Base-by-base conservation (phyloP, 768 basidiomycete species). In the Calocybe gangraenosa region DNA sequence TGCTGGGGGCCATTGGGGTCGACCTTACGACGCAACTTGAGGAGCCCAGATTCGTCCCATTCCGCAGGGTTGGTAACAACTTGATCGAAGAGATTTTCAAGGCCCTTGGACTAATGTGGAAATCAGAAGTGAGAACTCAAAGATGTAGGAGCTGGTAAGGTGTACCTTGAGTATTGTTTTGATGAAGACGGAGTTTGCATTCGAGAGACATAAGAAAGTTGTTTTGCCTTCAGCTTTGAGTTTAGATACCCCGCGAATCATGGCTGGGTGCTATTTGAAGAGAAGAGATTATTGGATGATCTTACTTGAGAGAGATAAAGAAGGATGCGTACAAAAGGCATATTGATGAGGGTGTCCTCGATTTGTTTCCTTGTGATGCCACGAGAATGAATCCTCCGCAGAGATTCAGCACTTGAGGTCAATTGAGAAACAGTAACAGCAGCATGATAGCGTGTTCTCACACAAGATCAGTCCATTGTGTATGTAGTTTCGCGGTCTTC, bases 241-340 rank as follows among this genome's bases (percentile, higher is more conserved):
- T 2, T 72, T 73, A 18, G 74, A 79, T n/a, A 95, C 82, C n/a
- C 78, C 92, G 17, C 94, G 87, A 48, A 82, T 75, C 92, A 97
- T 96, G 3, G 93, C 96, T 3, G 96, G 96, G 61, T 99, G 96
- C 95, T 99, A 59, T n/a, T n/a, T n/a, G n/a, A n/a, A n/a, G n/a
- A n/a, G n/a, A n/a, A n/a, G n/a, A 3, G 34, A 5, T 11, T 23
- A 10, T 21, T 13, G n/a, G 37, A 21, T 21, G 40, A 46, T 36
- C 9, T 9, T 15, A 11, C 1, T 21, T 19, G 40, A 20, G 43
- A 17, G 18, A 46, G 6, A 18, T 35, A 21, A 35, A 43, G 34
- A 7, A 28, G 32, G 20, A 7, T 6, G 56, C 89, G 53, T 48
- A 95, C 96, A 57, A 94, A 88, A 2, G 96, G 96, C 71, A 95